Evolutionary conservation across 2,329 filamentous ascomycete species (phyloP).

Genomic region (Rhynchosporium agropyri): DNA sequence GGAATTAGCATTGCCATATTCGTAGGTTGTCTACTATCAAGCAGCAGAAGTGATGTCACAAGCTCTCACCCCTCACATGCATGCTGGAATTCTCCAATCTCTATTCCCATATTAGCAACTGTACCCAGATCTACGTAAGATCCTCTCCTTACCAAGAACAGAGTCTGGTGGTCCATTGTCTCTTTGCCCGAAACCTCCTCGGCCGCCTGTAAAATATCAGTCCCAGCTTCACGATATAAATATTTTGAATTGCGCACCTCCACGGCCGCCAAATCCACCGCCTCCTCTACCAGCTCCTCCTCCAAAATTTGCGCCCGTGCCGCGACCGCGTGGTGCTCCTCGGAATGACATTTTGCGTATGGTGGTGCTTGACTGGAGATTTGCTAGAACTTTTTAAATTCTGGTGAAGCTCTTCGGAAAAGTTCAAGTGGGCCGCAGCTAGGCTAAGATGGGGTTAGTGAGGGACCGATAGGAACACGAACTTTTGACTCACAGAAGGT

Average conservation of each 20-base stretch:
- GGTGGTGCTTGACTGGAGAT: constrained; percentile 43
- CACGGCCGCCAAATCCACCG: constrained; percentile 51
- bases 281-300: constrained; percentile 55
- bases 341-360: constrained; percentile 45
- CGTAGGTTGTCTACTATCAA: neutral
- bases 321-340: constrained; percentile 61
- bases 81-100: constrained; percentile 94
- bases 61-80: constrained; percentile 75
- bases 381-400: constrained; percentile 24
- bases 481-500: constrained; percentile 14
- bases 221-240: constrained; percentile 21
- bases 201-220: constrained; percentile 52
- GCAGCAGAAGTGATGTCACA: neutral
- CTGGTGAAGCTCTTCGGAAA: constrained; percentile 24
- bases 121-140: neutral
- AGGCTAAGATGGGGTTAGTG: constrained; percentile 12
- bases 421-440: constrained; percentile 12
- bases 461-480: constrained; percentile 6
- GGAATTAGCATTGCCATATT: neutral
- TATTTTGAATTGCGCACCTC: constrained; percentile 34
- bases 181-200: constrained; percentile 62
- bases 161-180: constrained; percentile 65
- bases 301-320: constrained; percentile 52
- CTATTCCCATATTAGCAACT: constrained; percentile 47
- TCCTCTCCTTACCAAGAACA: constrained; percentile 54